A percentile compares a stretch with the other conserved stretches of the same genome.
These are phyloP conservation scores for Trametes villosa DNA, from an alignment of 768 basidiomycete genomes.

Conservation along the genomic window DNA sequence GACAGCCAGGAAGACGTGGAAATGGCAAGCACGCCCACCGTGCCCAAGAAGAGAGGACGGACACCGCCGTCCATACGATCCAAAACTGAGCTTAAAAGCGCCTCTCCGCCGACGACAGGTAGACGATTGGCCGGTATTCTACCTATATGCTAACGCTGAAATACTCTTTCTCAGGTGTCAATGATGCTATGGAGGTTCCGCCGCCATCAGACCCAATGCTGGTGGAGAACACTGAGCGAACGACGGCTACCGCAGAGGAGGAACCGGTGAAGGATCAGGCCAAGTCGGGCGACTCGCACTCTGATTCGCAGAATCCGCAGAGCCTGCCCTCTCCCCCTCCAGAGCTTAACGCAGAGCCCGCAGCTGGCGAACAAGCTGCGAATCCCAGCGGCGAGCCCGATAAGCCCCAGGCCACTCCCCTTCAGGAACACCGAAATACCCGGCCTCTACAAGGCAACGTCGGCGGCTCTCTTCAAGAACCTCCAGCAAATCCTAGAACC, in stretches of 20 bases:
- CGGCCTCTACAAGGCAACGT: too few relatives aligned
- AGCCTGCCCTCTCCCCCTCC: slow-evolving; percentile 17
- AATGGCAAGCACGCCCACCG: too few relatives aligned
- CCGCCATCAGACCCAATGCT: neutral
- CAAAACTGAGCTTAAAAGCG: too few relatives aligned
- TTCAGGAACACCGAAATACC: neutral
- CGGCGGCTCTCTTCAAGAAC: too few relatives aligned
- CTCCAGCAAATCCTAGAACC: too few relatives aligned
- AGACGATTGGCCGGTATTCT: too few relatives aligned
- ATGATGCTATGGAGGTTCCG: neutral
- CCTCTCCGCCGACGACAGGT: too few relatives aligned
- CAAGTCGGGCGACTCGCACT: neutral
- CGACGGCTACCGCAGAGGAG: neutral
- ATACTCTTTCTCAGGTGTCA: neutral
- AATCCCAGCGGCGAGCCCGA: too few relatives aligned
- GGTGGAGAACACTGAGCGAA: neutral
- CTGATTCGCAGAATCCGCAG: slow-evolving; percentile 14
- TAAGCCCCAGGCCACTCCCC: neutral
- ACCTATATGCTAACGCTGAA: neutral
- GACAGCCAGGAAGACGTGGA: too few relatives aligned
- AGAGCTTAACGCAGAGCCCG: neutral
- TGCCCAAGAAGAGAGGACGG: too few relatives aligned
- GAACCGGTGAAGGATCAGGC: neutral
- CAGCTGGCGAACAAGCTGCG: neutral
- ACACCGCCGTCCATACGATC: too few relatives aligned